phyloP scores from a whole-genome alignment of 805 yeast genomes.

The Vanderwaltozyma polyspora region DNA sequence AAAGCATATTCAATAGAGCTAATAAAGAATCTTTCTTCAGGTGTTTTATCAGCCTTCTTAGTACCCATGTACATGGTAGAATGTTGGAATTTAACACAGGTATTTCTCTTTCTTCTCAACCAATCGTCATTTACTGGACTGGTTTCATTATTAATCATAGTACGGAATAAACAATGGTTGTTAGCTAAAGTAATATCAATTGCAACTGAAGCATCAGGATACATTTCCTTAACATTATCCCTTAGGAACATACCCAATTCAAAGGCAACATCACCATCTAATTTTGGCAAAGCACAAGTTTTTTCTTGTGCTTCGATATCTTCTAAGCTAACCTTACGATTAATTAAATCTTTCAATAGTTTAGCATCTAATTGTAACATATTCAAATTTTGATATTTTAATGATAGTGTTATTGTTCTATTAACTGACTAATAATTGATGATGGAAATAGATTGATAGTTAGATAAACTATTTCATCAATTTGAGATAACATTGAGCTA shows the following conservation, averaged over 20 bases:
- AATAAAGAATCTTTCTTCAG: constrained; percentile 32
- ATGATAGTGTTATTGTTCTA: neutral
- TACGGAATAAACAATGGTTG: constrained; percentile 39
- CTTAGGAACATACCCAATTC: constrained; percentile 35
- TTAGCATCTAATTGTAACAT: constrained; percentile 5
- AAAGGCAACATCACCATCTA: constrained; percentile 33
- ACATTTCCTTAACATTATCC: constrained; percentile 22
- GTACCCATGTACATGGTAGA: constrained; percentile 40
- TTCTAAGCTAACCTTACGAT: constrained; percentile 5
- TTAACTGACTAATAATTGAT: too few relatives aligned
- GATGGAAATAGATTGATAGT: too few relatives aligned
- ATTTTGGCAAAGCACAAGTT: constrained; percentile 6
- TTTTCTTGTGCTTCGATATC: constrained; percentile 11
- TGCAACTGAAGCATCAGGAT: constrained; percentile 30
- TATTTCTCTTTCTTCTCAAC: constrained; percentile 39
- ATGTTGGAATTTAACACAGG: constrained; percentile 37
- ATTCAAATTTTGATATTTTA: neutral
- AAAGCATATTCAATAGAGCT: constrained; percentile 36
- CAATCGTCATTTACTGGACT: constrained; percentile 43
- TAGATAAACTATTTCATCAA: too few relatives aligned
- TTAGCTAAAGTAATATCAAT: constrained; percentile 37
- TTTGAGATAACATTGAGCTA: too few relatives aligned
- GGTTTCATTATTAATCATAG: constrained; percentile 28
- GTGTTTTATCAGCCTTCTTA: constrained; percentile 29
- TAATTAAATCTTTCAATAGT: constrained; percentile 1